Percentiles rank a stretch among this genome's conserved stretches.
Conservation (phyloP, 2,329 filamentous ascomycete species). For the Phialemonium atrogriseum region DNA sequence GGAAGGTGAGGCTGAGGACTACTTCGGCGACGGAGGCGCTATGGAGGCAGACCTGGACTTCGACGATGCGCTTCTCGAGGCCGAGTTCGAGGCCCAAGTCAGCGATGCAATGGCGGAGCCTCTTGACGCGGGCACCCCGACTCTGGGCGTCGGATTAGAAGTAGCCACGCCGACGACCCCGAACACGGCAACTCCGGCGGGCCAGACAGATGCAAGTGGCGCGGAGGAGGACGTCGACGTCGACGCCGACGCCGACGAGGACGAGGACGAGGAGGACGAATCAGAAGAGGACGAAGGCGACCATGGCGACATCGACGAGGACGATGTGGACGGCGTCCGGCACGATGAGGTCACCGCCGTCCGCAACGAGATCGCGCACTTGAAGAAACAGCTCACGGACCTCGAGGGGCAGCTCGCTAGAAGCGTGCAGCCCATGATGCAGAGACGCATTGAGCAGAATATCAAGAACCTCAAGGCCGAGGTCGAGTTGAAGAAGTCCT, state of each 20-base stretch:
- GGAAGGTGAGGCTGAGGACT: constrained; percentile 22
- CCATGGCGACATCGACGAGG: constrained; percentile 43
- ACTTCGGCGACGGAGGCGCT: constrained; percentile 26
- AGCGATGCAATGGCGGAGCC: constrained; percentile 45
- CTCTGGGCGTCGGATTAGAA: constrained; percentile 25
- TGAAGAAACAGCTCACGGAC: constrained; percentile 40
- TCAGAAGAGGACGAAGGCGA: constrained; percentile 36
- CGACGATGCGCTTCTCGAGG: too few species aligned
- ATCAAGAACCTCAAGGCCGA: constrained; percentile 38
- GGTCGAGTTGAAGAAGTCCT: constrained; percentile 24
- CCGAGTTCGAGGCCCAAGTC: constrained; percentile 1
- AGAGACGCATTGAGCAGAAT: constrained; percentile 38
- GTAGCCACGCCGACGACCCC: constrained; percentile 35
- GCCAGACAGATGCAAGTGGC: constrained; percentile 32
- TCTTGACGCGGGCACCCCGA: constrained; percentile 24
- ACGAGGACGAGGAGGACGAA: constrained; percentile 32
- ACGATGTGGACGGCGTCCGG: constrained; percentile 44
- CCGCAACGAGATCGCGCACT: constrained; percentile 44
- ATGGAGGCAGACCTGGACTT: constrained; percentile 38
- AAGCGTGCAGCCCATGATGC: constrained; percentile 38
- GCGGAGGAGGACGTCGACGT: background rate
- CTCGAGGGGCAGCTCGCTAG: constrained; percentile 35
- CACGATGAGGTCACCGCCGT: constrained; percentile 45
- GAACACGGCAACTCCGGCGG: constrained; percentile 27
- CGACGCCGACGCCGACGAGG: constrained; percentile 34